Conservation (phyloP, 352 stramenopile genomes). For the Phytophthora niederhauseri region DNA sequence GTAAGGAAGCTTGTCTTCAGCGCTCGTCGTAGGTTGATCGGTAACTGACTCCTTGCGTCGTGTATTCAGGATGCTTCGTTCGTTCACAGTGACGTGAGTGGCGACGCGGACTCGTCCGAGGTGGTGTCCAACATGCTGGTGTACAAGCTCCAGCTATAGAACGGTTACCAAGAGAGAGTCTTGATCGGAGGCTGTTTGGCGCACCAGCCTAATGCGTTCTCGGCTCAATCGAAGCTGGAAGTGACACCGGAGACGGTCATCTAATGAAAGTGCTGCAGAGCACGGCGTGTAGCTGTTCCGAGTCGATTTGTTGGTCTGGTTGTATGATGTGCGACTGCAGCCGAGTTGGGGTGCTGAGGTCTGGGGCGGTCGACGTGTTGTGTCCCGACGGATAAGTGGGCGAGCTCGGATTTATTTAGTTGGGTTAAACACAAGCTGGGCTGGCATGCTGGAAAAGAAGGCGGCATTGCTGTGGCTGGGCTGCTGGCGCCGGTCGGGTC, state of each 20-base stretch:
- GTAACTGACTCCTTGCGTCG: conserved; percentile 13
- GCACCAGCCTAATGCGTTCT: neutral
- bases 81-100: conserved; percentile 70
- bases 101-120: conserved; percentile 69
- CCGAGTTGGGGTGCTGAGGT: conserved; percentile 13
- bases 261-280: conserved; percentile 22
- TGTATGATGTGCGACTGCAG: conserved; percentile 17
- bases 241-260: conserved; percentile 10
- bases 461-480: conserved; percentile 14
- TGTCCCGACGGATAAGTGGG: conserved; percentile 47
- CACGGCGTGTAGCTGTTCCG: conserved; percentile 16
- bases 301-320: conserved; percentile 33
- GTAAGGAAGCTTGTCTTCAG: conserved; percentile 29
- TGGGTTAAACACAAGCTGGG: conserved; percentile 63
- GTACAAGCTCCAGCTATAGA: conserved; percentile 43
- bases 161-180: conserved; percentile 14
- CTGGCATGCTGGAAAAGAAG: conserved; percentile 34
- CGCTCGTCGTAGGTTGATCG: neutral
- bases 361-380: conserved; percentile 35
- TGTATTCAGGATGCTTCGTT: conserved; percentile 55
- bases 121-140: conserved; percentile 70
- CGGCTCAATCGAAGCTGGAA: conserved; percentile 12
- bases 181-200: conserved; percentile 10
- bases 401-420: conserved; percentile 71
- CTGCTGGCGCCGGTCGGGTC: conserved; percentile 28